These are phyloP conservation scores for Yamadazyma mexicana DNA, from an alignment of 1,139 yeast genomes.

Conservation along the genomic window DNA sequence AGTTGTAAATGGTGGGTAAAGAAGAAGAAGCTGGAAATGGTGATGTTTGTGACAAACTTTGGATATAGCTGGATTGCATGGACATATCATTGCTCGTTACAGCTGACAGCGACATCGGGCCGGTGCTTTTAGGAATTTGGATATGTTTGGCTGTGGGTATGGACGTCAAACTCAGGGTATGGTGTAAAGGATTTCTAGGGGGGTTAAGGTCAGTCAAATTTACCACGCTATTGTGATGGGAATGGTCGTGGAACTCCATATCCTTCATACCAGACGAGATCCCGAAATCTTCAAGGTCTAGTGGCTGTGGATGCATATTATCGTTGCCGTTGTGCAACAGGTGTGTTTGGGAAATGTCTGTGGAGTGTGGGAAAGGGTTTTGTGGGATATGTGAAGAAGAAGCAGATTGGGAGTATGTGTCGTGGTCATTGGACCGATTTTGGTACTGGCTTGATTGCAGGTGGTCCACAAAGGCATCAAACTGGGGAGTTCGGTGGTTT, in stretches of 20 bases:
- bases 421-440: background rate
- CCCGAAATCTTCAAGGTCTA: slow-evolving; percentile 11
- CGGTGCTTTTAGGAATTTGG: background rate
- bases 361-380: background rate
- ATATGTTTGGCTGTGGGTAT: slow-evolving; percentile 2
- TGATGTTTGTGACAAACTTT: slow-evolving; percentile 2
- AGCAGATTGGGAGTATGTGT: background rate
- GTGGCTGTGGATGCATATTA: background rate
- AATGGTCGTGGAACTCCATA: slow-evolving; percentile 9
- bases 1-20: slow-evolving; percentile 13
- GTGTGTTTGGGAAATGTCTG: background rate
- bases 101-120: too few relatives aligned
- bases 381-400: background rate
- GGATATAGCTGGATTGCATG: slow-evolving; percentile 4
- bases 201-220: slow-evolving; percentile 14
- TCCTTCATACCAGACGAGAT: slow-evolving; percentile 8
- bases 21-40: slow-evolving; percentile 12
- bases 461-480: background rate
- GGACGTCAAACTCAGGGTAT: slow-evolving; percentile 7
- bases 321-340: background rate
- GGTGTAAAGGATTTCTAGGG: slow-evolving; percentile 5
- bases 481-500: background rate
- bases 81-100: slow-evolving; percentile 1
- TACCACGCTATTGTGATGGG: slow-evolving; percentile 16
- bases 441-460: background rate